These are phyloP conservation scores for Pichia sp. DNA, from an alignment of 1,139 yeast genomes.

Conservation along the genomic window DNA sequence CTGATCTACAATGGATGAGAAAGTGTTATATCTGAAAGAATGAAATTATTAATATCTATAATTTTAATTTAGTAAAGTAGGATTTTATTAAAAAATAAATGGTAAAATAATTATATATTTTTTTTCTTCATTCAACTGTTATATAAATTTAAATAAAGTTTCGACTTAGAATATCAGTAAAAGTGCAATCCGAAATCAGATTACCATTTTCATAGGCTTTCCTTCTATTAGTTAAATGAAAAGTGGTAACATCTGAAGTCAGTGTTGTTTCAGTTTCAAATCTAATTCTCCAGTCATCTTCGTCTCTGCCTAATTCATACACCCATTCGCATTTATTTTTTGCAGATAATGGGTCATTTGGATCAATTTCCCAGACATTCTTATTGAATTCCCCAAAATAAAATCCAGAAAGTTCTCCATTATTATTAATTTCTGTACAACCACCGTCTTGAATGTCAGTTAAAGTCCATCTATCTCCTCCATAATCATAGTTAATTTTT, in stretches of 20 bases:
- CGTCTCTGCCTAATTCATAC: slow-evolving; percentile 33
- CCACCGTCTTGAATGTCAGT: slow-evolving; percentile 32
- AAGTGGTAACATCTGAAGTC: slow-evolving; percentile 26
- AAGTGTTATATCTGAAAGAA: slow-evolving; percentile 14
- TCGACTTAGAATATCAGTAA: slow-evolving; percentile 22
- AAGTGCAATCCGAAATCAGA: slow-evolving; percentile 23
- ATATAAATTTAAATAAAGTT: slow-evolving; percentile 6
- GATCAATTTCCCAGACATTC: slow-evolving; percentile 32
- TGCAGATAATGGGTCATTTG: slow-evolving; percentile 33
- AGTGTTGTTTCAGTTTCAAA: slow-evolving; percentile 29
- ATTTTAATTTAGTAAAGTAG: background rate
- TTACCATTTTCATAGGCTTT: slow-evolving; percentile 27
- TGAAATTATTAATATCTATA: background rate
- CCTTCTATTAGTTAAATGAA: slow-evolving; percentile 19
- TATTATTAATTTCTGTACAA: slow-evolving; percentile 23
- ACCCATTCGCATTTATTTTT: slow-evolving; percentile 33
- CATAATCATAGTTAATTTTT: slow-evolving; percentile 27
- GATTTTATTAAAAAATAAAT: background rate
- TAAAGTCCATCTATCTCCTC: slow-evolving; percentile 27
- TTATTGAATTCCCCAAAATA: slow-evolving; percentile 32
- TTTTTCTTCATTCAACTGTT: too few relatives aligned
- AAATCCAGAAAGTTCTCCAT: slow-evolving; percentile 27
- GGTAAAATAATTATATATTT: background rate
- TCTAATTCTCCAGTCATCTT: slow-evolving; percentile 32
- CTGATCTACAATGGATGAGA: slow-evolving; percentile 15